Conservation (phyloP, 108 stramenopile genomes). For the Pinguiococcus pyrenoidosus region DNA sequence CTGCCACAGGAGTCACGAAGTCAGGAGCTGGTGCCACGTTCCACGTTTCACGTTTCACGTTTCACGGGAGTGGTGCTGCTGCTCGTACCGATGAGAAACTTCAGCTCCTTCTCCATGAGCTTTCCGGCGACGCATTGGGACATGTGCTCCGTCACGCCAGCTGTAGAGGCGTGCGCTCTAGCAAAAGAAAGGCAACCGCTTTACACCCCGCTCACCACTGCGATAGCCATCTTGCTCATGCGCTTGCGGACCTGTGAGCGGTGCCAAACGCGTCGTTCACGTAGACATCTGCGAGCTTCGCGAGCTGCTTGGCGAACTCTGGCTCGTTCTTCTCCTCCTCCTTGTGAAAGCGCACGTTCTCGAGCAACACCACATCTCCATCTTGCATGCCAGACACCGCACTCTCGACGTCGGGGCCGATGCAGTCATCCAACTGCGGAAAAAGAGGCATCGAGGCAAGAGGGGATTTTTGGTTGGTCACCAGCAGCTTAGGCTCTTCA, state of each 20-base stretch:
- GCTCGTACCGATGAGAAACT: too few species aligned
- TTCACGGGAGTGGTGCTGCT: too few species aligned
- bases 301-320: slow-evolving; percentile 33
- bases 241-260: too few species aligned
- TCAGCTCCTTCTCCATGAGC: slow-evolving; percentile 79
- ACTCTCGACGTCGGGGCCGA: slow-evolving; percentile 74
- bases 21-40: too few species aligned
- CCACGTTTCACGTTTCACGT: too few species aligned
- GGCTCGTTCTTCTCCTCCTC: slow-evolving; percentile 35
- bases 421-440: slow-evolving; percentile 80
- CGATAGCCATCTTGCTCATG: too few species aligned
- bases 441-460: too few species aligned
- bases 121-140: slow-evolving; percentile 34
- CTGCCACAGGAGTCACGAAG: too few species aligned
- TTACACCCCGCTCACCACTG: too few species aligned
- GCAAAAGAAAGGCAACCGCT: slow-evolving; percentile 3
- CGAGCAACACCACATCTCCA: slow-evolving; percentile 72
- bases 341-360: slow-evolving; percentile 88
- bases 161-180: slow-evolving; percentile 91
- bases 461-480: slow-evolving; percentile 3
- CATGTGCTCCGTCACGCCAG: slow-evolving; percentile 57
- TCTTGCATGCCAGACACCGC: slow-evolving; percentile 47
- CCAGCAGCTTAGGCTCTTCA: too few species aligned
- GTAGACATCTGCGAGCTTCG: slow-evolving; percentile 60
- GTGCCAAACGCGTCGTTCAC: slow-evolving; percentile 99